phyloP scores from a whole-genome alignment of 192 early-diverging fungal species.

The Phlyctochytrium arcticum region DNA sequence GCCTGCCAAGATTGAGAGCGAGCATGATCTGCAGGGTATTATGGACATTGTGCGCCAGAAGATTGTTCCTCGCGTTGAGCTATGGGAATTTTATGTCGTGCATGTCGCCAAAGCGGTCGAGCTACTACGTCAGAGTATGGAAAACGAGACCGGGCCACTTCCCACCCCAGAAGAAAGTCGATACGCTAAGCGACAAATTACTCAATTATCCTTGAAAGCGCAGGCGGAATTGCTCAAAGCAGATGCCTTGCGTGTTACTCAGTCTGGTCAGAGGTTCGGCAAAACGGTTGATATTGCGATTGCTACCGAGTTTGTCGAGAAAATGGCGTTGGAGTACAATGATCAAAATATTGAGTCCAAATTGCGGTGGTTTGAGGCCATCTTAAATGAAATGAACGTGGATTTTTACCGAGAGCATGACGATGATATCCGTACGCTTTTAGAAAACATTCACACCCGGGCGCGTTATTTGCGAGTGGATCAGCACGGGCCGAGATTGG shows the following conservation, averaged over 20 bases:
- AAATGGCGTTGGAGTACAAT: constrained; percentile 5
- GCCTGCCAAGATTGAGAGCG: constrained; percentile 47
- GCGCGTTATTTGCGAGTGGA: constrained; percentile 82
- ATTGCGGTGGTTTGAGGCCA: constrained; percentile 44
- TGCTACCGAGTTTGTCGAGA: constrained; percentile 48
- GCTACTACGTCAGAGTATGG: constrained; percentile 18
- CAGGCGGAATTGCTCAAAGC: constrained; percentile 24
- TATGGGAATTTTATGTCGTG: constrained; percentile 91
- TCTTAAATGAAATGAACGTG: constrained; percentile 88
- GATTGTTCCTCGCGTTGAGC: constrained; percentile 38
- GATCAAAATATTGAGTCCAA: constrained; percentile 32
- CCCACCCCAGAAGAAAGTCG: too few relatives aligned
- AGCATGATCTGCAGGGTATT: constrained; percentile 61
- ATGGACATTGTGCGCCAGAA: constrained; percentile 46
- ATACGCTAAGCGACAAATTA: not conserved
- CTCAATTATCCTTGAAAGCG: constrained; percentile 19
- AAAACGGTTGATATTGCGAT: constrained; percentile 48
- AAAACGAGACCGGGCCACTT: too few relatives aligned
- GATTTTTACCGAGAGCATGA: constrained; percentile 84
- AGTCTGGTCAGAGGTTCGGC: constrained; percentile 51
- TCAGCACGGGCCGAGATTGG: constrained; percentile 82
- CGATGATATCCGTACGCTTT: constrained; percentile 62
- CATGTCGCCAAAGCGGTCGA: constrained; percentile 20
- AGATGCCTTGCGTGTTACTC: constrained; percentile 22
- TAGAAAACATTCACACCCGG: constrained; percentile 71